Evolutionary conservation across 2,329 filamentous ascomycete species (phyloP).

Genomic region (Byssochlamys sp.): DNA sequence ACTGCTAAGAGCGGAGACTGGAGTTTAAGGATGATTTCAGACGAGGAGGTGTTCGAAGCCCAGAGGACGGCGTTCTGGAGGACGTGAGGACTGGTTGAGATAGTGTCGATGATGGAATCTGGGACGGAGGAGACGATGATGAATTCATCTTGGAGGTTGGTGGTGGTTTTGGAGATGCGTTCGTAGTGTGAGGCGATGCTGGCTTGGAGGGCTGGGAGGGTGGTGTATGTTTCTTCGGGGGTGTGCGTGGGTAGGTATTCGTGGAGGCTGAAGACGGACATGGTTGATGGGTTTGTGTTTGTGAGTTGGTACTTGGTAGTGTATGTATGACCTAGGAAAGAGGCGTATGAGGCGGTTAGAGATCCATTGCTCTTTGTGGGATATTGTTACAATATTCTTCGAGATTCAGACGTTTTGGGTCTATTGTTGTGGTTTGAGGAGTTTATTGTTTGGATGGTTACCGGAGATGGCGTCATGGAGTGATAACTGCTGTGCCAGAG

Average conservation of each 20-base stretch:
- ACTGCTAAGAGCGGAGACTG: background rate
- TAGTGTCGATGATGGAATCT: background rate
- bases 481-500: background rate
- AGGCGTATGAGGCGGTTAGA: too few relatives aligned
- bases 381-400: too few relatives aligned
- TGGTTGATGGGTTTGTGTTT: background rate
- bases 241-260: background rate
- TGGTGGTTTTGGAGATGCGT: background rate
- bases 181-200: background rate
- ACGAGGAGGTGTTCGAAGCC: background rate
- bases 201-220: constrained; percentile 1
- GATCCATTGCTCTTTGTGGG: too few relatives aligned
- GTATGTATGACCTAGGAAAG: too few relatives aligned
- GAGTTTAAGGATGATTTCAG: background rate
- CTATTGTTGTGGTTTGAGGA: background rate
- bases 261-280: background rate
- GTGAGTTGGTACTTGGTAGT: too few relatives aligned
- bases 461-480: background rate
- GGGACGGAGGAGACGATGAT: background rate
- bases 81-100: background rate
- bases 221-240: background rate
- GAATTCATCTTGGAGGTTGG: background rate
- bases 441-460: background rate
- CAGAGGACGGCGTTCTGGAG: background rate
- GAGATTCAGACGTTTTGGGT: background rate